Conservation (phyloP, 768 basidiomycete species). For the Termitomyces eurrhizus region DNA sequence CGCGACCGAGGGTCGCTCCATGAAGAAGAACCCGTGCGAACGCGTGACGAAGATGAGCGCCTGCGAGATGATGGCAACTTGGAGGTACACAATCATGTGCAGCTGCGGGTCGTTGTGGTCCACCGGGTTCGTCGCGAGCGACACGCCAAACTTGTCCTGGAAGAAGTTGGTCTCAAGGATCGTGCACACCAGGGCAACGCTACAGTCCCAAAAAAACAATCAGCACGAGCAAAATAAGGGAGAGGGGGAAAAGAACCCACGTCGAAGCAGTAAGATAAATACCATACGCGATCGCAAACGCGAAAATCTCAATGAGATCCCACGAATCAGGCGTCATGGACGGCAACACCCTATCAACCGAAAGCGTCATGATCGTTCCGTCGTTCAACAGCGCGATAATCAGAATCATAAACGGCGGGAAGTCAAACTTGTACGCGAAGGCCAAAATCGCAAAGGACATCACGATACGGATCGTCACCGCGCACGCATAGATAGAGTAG, state of each 20-base stretch:
- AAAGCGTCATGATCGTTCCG: constrained; percentile 98
- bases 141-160: constrained; percentile 79
- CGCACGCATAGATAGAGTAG: constrained; percentile 95
- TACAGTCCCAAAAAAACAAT: constrained; percentile 21
- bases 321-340: constrained; percentile 91
- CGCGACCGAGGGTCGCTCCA: constrained; percentile 90
- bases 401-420: constrained; percentile 99
- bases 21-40: constrained; percentile 94
- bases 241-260: constrained; percentile 40
- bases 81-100: constrained; percentile 90
- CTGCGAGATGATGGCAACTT: constrained; percentile 98
- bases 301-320: constrained; percentile 96
- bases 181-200: constrained; percentile 74
- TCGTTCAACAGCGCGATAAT: constrained; percentile 97
- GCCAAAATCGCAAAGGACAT: constrained; percentile 95
- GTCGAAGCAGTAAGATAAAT: constrained; percentile 90
- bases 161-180: constrained; percentile 90
- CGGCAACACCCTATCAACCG: constrained; percentile 92
- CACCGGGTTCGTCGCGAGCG: constrained; percentile 37
- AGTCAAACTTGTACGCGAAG: constrained; percentile 95
- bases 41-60: constrained; percentile 96
- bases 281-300: constrained; percentile 94
- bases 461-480: constrained; percentile 98
- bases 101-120: constrained; percentile 64
- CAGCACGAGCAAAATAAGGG: constrained; percentile 8